phyloP scores from a whole-genome alignment of 2,329 filamentous ascomycete genomes.

The Neobulgaria alba region DNA sequence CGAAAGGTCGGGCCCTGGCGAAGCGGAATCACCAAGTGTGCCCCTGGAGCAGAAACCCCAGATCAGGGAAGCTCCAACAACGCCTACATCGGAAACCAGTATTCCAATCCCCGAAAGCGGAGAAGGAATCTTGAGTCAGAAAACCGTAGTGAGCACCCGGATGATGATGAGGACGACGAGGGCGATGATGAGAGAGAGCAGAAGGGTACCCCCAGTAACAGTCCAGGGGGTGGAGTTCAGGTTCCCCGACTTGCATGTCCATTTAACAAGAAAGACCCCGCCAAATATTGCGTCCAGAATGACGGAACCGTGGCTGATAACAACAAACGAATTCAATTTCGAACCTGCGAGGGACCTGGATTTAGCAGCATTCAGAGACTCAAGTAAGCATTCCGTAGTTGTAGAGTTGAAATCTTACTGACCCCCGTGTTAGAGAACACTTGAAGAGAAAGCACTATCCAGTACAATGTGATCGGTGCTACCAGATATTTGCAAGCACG shows the following conservation, averaged over 20 bases:
- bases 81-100: background rate
- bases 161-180: constrained; percentile 5
- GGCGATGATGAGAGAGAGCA: constrained; percentile 1
- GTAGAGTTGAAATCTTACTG: background rate
- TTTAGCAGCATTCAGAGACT: constrained; percentile 8
- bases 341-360: constrained; percentile 7
- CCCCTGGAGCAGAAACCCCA: background rate
- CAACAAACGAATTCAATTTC: constrained; percentile 1
- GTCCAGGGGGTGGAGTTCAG: background rate
- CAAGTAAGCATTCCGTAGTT: constrained; percentile 1
- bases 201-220: background rate
- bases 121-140: background rate
- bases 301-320: constrained; percentile 1
- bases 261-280: constrained; percentile 5
- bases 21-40: background rate
- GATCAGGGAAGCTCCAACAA: background rate
- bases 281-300: constrained; percentile 7
- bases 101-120: constrained; percentile 2
- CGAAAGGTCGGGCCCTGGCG: constrained; percentile 2
- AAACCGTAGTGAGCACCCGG: background rate
- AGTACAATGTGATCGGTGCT: constrained; percentile 9
- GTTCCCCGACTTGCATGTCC: constrained; percentile 8
- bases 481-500: constrained; percentile 3
- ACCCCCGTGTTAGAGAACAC: constrained; percentile 6
- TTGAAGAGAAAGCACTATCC: constrained; percentile 11